Conservation (phyloP, 805 yeast species). For the Gaillardinia entomophila region DNA sequence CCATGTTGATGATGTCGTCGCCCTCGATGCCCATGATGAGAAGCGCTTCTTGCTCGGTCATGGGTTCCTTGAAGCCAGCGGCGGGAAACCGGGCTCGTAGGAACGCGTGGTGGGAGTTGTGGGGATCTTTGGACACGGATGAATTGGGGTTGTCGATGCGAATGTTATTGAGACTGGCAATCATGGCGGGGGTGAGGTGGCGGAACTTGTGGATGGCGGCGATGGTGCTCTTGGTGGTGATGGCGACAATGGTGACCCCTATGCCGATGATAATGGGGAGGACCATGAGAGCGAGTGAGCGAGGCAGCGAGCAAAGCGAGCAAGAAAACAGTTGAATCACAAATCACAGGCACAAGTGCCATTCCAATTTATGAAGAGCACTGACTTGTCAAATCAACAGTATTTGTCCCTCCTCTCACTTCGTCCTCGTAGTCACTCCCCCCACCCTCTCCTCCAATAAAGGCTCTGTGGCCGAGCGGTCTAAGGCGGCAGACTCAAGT, state of each 20-base stretch:
- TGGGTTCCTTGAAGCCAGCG: conserved; percentile 26
- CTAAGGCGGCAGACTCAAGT: background rate
- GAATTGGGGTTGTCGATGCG: conserved; percentile 4
- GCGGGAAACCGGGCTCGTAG: conserved; percentile 13
- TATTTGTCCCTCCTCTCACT: too few species aligned
- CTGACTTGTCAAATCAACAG: too few species aligned
- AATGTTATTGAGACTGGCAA: conserved; percentile 12
- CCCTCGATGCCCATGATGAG: conserved; percentile 36
- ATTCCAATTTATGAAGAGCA: too few species aligned
- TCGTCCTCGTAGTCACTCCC: too few species aligned
- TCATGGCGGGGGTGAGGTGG: conserved; percentile 13
- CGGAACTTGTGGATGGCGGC: conserved; percentile 7
- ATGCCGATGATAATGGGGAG: conserved; percentile 12
- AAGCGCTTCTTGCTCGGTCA: conserved; percentile 42
- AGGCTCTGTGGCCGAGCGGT: background rate
- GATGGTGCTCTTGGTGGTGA: conserved; percentile 8
- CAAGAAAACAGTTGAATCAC: too few species aligned
- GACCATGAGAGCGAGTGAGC: conserved; percentile 5
- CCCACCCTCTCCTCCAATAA: too few species aligned
- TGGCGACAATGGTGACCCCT: conserved; percentile 11
- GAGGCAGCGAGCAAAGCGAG: too few species aligned
- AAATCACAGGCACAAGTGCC: too few species aligned
- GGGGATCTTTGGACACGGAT: conserved; percentile 2
- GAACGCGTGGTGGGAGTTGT: conserved; percentile 9
- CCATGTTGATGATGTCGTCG: conserved; percentile 24